phyloP scores from a whole-genome alignment of 495 filamentous ascomycete genomes.

The Aspergillus nanangensis region DNA sequence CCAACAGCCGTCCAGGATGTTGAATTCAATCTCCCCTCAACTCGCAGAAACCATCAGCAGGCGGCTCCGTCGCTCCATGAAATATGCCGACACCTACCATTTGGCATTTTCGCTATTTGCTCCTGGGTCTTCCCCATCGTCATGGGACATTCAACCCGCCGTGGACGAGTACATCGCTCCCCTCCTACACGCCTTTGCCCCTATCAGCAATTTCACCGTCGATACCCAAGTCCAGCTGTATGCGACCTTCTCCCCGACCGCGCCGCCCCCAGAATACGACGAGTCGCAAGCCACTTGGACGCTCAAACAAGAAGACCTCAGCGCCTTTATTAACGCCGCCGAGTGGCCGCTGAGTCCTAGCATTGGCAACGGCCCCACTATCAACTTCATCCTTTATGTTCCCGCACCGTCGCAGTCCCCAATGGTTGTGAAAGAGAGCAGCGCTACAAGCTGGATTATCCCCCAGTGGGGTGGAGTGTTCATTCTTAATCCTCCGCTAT shows the following conservation, averaged over 20 bases:
- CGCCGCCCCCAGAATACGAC: slow-evolving; percentile 54
- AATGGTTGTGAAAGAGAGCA: slow-evolving; percentile 61
- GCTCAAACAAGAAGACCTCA: slow-evolving; percentile 80
- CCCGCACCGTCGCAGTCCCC: slow-evolving; percentile 56
- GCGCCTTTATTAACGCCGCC: slow-evolving; percentile 92
- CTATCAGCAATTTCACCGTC: slow-evolving; percentile 93
- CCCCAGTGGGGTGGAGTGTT: slow-evolving; percentile 96
- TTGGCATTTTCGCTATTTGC: slow-evolving; percentile 94
- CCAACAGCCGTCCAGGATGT: slow-evolving; percentile 16
- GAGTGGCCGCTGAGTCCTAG: slow-evolving; percentile 96
- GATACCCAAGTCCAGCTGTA: slow-evolving; percentile 96
- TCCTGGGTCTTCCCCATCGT: slow-evolving; percentile 67
- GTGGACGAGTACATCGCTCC: slow-evolving; percentile 78
- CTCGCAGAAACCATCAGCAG: slow-evolving; percentile 49
- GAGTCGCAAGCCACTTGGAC: slow-evolving; percentile 52
- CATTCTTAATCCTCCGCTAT: slow-evolving; percentile 62
- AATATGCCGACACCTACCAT: slow-evolving; percentile 92
- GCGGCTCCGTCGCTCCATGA: slow-evolving; percentile 74
- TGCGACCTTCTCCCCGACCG: slow-evolving; percentile 71
- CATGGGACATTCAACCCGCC: slow-evolving; percentile 86
- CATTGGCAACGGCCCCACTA: slow-evolving; percentile 85
- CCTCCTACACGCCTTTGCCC: slow-evolving; percentile 67
- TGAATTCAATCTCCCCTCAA: slow-evolving; percentile 38
- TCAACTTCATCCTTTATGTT: slow-evolving; percentile 93
- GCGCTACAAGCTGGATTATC: slow-evolving; percentile 86